Evolutionary conservation across 2,329 filamentous ascomycete genomes (phyloP), one percentile per base, ranked within the genome.

Genomic region (Parascedosporium putredinis): DNA sequence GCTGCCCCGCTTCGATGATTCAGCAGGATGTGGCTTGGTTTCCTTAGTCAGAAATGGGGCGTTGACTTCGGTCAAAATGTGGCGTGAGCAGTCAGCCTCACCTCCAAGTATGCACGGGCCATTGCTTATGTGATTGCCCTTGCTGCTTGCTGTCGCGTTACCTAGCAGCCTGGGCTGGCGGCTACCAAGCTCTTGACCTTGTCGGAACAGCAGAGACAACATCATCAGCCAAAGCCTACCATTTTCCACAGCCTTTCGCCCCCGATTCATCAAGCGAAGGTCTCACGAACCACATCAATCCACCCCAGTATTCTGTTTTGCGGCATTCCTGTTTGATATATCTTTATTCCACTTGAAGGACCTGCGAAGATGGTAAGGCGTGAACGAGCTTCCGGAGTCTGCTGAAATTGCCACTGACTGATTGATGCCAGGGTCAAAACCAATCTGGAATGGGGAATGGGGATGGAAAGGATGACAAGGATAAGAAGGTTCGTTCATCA

Each of bases 401-500:
- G 33, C 46, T 42, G 49, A 31, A 53, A 31, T 38, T 20, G 36
- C 24, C 34, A 20, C n/a, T 45, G 22, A 25, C 22, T 14, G n/a
- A 45, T 45, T 10, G 24, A 23, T 16, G 8, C 40, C 38, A 89
- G 86, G 86, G 86, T 76, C 84, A 88, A 71, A 83, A 84, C 59
- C 85, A 94, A 68, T 95, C 90, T 66, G 88, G 87, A 64, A 85
- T 94, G 73, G 88, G 87, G 60, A 83, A 81, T 51, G 79, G 79
- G 54, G 88, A 91, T 64, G 84, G 84, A 56, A 85, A 84, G 56
- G 84, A 91, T 59, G 85, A 87, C 14, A 90, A 90, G 73, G 90
- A 94, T 63, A 95, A 97, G 79, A 97, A 97, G 81, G 91, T 87
- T 71, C 50, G n/a, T n/a, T n/a, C n/a, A n/a, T n/a, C n/a, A n/a